phyloP scores from a whole-genome alignment of 2,329 filamentous ascomycete genomes.

The Ophiosphaerella korrae region DNA sequence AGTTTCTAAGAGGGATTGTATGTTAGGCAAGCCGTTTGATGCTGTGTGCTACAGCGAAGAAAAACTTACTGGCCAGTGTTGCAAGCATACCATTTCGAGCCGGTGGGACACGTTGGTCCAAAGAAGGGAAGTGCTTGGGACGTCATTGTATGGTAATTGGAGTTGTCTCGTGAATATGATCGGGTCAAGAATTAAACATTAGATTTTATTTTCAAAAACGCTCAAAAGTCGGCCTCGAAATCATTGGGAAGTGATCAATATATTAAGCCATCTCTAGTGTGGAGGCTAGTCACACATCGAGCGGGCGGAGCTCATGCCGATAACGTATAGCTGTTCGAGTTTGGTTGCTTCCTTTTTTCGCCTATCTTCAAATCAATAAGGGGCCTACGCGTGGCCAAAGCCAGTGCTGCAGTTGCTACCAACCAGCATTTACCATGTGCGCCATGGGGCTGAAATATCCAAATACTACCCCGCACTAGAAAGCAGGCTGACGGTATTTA shows the following conservation, averaged over 20 bases:
- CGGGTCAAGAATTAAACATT: neutral
- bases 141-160: constrained; percentile 1
- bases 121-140: constrained; percentile 20
- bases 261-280: too few relatives aligned
- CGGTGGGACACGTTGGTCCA: constrained; percentile 41
- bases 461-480: neutral
- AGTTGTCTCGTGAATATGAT: neutral
- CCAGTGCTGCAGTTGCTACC: neutral
- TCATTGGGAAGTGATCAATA: too few relatives aligned
- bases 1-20: constrained; percentile 18
- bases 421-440: neutral
- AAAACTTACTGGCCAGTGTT: constrained; percentile 19
- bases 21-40: neutral
- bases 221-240: neutral
- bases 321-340: neutral
- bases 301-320: too few relatives aligned
- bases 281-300: too few relatives aligned
- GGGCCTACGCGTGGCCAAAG: neutral
- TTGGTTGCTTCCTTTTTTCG: too few relatives aligned
- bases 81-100: constrained; percentile 46
- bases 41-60: neutral
- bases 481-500: neutral
- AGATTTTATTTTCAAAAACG: neutral
- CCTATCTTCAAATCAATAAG: neutral
- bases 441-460: too few relatives aligned